These are phyloP conservation scores for Sporothrix globosa DNA, from an alignment of 2,329 filamentous ascomycete species.

Conservation along the genomic window DNA sequence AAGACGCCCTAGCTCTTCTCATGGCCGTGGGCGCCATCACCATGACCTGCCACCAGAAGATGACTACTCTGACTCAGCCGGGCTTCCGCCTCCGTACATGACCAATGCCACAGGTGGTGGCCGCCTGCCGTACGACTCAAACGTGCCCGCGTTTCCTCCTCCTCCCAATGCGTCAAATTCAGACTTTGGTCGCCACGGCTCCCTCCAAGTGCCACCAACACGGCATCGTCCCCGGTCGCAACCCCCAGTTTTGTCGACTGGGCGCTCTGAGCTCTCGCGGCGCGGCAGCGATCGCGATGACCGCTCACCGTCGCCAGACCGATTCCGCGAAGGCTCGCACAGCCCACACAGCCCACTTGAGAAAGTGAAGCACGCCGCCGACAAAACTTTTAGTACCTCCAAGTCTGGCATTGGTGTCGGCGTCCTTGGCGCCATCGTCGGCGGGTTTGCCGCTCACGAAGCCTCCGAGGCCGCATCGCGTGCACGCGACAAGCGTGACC, in stretches of 20 bases:
- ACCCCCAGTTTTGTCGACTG: conserved; percentile 35
- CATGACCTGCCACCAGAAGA: conserved; percentile 17
- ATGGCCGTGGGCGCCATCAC: conserved; percentile 19
- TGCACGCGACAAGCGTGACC: conserved; percentile 38
- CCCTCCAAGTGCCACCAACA: conserved; percentile 39
- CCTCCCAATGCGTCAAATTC: conserved; percentile 33
- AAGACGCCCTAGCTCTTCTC: conserved; percentile 34
- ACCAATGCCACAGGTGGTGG: conserved; percentile 10
- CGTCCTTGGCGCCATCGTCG: conserved; percentile 58
- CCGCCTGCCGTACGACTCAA: conserved; percentile 47
- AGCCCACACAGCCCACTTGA: conserved; percentile 48
- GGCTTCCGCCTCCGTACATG: conserved; percentile 30
- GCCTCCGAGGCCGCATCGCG: conserved; percentile 43
- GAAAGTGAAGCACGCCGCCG: conserved; percentile 49
- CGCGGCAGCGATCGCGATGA: conserved; percentile 23
- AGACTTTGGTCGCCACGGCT: conserved; percentile 32
- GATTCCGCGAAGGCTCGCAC: conserved; percentile 32
- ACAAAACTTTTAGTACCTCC: conserved; percentile 54
- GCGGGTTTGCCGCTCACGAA: conserved; percentile 56
- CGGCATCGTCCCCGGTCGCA: conserved; percentile 40
- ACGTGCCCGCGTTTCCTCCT: conserved; percentile 41
- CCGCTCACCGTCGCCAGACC: conserved; percentile 29
- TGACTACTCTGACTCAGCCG: conserved; percentile 8
- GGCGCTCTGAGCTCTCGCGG: conserved; percentile 23
- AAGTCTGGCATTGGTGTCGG: conserved; percentile 55